These are phyloP conservation scores for Asterella californica DNA, from an alignment of 225 moss, liverwort and hornwort genomes.

Conservation along the genomic window DNA sequence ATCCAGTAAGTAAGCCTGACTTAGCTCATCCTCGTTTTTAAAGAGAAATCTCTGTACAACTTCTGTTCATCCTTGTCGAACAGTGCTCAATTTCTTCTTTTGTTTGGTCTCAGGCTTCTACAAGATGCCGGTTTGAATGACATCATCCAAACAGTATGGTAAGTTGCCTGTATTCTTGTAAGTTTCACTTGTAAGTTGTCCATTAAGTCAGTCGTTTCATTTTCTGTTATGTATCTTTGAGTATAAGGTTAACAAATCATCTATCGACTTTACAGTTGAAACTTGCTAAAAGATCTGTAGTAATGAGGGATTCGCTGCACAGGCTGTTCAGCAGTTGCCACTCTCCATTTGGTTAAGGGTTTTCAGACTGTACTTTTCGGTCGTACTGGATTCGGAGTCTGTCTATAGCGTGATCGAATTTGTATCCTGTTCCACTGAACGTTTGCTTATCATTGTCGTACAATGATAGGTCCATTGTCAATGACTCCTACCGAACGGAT, in stretches of 20 bases:
- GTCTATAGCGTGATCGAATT: neutral
- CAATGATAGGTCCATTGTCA: slow-evolving; percentile 77
- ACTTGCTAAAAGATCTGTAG: neutral
- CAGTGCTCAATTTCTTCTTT: neutral
- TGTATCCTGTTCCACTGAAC: neutral
- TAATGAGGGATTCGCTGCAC: too few species aligned
- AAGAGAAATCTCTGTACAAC: neutral
- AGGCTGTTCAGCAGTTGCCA: neutral
- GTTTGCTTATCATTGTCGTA: neutral
- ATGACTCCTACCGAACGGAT: slow-evolving; percentile 94
- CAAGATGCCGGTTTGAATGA: slow-evolving; percentile 84
- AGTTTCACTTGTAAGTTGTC: neutral
- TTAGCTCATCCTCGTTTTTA: neutral
- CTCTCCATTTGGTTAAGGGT: neutral
- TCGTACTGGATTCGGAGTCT: neutral
- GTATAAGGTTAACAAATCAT: neutral
- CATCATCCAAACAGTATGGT: slow-evolving; percentile 70
- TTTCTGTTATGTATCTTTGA: neutral
- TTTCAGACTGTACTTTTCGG: neutral
- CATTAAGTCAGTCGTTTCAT: neutral
- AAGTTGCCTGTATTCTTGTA: slow-evolving; percentile 8
- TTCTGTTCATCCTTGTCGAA: neutral
- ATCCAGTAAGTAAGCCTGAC: slow-evolving; percentile 55
- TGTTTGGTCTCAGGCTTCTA: slow-evolving; percentile 56
- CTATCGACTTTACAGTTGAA: neutral